These are phyloP conservation scores for Stentor roeselii DNA, from an alignment of 73 alveolate genomes.

Conservation along the genomic window DNA sequence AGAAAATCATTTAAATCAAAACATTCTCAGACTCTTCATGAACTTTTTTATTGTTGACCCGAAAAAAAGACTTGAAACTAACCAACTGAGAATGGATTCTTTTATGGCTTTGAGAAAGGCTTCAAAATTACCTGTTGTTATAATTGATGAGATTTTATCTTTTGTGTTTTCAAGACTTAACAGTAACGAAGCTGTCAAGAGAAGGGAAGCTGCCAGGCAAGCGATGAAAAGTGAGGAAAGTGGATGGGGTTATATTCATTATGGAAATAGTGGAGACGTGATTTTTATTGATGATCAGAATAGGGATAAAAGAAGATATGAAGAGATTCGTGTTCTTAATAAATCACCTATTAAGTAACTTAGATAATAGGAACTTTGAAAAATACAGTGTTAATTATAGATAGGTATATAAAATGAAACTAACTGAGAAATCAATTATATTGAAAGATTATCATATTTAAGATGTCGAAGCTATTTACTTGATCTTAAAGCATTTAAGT, in stretches of 20 bases:
- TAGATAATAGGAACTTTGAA: too few species aligned
- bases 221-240: conserved; percentile 3
- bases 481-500: too few species aligned
- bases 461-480: too few species aligned
- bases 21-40: background rate
- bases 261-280: conserved; percentile 23
- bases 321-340: too few species aligned
- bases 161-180: background rate
- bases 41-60: conserved; percentile 25
- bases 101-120: background rate
- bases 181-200: background rate
- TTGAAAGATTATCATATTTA: too few species aligned
- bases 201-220: background rate
- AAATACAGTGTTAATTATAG: too few species aligned
- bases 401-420: too few species aligned
- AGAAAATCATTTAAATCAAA: background rate
- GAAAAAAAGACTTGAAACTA: background rate
- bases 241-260: conserved; percentile 21
- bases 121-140: background rate
- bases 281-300: conserved; percentile 4
- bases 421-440: too few species aligned
- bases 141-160: background rate
- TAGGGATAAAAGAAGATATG: background rate
- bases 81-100: background rate
- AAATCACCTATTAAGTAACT: too few species aligned